phyloP scores from a whole-genome alignment of 1,139 yeast genomes.

The Maudiozyma humilis region DNA sequence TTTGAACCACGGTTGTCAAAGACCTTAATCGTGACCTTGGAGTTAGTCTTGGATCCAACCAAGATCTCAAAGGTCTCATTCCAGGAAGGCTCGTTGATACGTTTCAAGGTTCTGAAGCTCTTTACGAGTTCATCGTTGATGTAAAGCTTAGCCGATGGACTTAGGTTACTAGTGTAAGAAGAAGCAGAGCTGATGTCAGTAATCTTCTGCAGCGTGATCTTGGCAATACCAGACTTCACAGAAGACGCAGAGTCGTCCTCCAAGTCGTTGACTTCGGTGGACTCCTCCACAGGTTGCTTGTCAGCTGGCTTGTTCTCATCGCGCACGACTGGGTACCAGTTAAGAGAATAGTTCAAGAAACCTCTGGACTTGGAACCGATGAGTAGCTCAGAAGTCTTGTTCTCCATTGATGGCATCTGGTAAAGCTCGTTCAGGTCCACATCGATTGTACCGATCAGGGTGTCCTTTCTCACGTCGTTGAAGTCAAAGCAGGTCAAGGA shows the following conservation, averaged over 20 bases:
- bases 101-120: slow-evolving; percentile 52
- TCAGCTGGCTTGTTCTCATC: slow-evolving; percentile 6
- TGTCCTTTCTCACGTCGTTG: slow-evolving; percentile 46
- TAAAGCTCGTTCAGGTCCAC: slow-evolving; percentile 52
- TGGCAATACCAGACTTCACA: slow-evolving; percentile 62
- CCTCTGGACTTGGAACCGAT: slow-evolving; percentile 55
- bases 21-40: slow-evolving; percentile 46
- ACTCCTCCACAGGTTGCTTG: slow-evolving; percentile 8
- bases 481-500: slow-evolving; percentile 48
- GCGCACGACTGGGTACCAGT: slow-evolving; percentile 52
- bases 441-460: slow-evolving; percentile 47
- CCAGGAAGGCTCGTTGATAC: slow-evolving; percentile 66
- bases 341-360: slow-evolving; percentile 49
- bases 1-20: slow-evolving; percentile 44
- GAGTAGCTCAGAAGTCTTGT: slow-evolving; percentile 29
- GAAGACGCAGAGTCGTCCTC: slow-evolving; percentile 28
- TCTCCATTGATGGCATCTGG: slow-evolving; percentile 39
- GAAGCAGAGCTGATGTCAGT: slow-evolving; percentile 56
- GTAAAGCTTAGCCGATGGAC: slow-evolving; percentile 62
- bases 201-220: slow-evolving; percentile 64
- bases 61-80: slow-evolving; percentile 54
- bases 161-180: slow-evolving; percentile 60
- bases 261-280: slow-evolving; percentile 2
- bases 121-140: slow-evolving; percentile 48
- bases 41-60: slow-evolving; percentile 49